phyloP scores from a whole-genome alignment of 2,329 filamentous ascomycete genomes.

The Colletotrichum sp. region DNA sequence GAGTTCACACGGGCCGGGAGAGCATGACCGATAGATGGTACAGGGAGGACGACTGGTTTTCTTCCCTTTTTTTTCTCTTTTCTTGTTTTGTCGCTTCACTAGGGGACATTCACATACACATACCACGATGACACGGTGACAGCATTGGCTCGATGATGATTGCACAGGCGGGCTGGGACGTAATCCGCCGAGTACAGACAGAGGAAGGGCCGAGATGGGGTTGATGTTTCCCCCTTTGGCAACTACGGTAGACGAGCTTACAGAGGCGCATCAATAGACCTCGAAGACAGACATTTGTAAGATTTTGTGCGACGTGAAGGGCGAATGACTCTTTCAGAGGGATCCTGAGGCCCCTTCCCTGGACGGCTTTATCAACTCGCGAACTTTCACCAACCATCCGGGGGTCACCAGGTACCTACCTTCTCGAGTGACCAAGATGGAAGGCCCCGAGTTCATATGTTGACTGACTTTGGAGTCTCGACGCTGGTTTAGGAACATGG shows the following conservation, averaged over 20 bases:
- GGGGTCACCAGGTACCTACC: neutral
- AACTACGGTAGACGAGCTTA: neutral
- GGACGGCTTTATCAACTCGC: neutral
- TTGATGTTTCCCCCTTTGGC: neutral
- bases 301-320: neutral
- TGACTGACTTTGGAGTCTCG: neutral
- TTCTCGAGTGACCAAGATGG: no score
- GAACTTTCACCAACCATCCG: neutral
- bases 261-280: slow-evolving; percentile 14
- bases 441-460: no score
- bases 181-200: neutral
- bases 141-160: neutral
- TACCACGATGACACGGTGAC: slow-evolving; percentile 3
- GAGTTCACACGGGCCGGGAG: neutral
- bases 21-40: neutral
- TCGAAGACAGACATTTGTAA: neutral
- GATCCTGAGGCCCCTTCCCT: neutral
- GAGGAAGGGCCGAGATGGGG: neutral
- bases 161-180: neutral
- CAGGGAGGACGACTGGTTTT: neutral
- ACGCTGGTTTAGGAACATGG: neutral
- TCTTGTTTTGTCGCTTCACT: neutral
- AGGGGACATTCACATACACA: neutral
- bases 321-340: fast-evolving
- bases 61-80: neutral